A percentile compares a stretch with the other conserved stretches of the same genome.
Evolutionary conservation across 805 yeast species (phyloP).

Genomic region (Myxozyma lipomycoides): DNA sequence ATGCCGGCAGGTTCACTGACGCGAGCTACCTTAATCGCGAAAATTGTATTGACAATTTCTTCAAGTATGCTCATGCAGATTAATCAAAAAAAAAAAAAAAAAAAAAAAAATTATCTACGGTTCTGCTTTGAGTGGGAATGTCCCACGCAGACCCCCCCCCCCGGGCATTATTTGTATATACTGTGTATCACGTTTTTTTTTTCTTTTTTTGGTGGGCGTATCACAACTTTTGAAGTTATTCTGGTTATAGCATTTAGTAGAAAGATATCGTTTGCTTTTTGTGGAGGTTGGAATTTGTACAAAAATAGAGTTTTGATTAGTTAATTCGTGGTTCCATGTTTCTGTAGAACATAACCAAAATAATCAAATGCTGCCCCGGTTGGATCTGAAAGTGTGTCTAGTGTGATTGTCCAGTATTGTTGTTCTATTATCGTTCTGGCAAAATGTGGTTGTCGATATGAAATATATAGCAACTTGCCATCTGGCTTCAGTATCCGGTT

Average conservation of each 20-base stretch:
- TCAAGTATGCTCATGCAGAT: conserved; percentile 36
- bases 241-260: too few species aligned
- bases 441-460: conserved; percentile 33
- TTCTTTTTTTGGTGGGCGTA: neutral
- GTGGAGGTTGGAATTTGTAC: too few species aligned
- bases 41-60: conserved; percentile 74
- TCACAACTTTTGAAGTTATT: neutral
- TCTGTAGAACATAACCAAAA: conserved; percentile 25
- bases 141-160: too few species aligned
- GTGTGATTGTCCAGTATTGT: conserved; percentile 23
- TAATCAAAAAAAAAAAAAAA: conserved; percentile 5
- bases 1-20: conserved; percentile 51
- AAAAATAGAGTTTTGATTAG: neutral
- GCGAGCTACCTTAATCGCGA: conserved; percentile 55
- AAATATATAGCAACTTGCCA: conserved; percentile 30
- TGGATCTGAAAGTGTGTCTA: conserved; percentile 20
- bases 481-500: conserved; percentile 28
- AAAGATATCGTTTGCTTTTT: too few species aligned
- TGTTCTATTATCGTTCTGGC: conserved; percentile 29
- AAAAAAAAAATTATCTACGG: too few species aligned
- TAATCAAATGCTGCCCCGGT: conserved; percentile 27
- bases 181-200: neutral
- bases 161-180: neutral
- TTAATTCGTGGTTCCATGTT: neutral
- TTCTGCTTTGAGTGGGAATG: too few species aligned